A percentile compares a stretch with the other conserved stretches of the same genome.
These are phyloP conservation scores for Stenogyne calaminthoides DNA, from an alignment of 305 asterid genomes.

Conservation along the genomic window DNA sequence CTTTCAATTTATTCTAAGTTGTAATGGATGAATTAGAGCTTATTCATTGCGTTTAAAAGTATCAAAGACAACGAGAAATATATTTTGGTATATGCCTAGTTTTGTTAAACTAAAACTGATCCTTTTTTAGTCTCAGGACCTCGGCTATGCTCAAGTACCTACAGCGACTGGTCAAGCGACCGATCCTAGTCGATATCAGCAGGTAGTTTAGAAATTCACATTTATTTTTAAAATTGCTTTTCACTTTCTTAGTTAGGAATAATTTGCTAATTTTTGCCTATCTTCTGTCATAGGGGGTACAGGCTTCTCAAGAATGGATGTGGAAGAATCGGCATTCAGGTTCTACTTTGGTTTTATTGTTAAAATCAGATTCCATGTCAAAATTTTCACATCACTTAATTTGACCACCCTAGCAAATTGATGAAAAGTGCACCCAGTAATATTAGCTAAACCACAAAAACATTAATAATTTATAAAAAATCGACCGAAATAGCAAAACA, in stretches of 20 bases:
- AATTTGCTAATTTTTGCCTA: background rate
- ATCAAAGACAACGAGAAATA: background rate
- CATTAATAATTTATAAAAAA: background rate
- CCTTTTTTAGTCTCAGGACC: slow-evolving; percentile 47
- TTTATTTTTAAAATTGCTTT: slow-evolving; percentile 17
- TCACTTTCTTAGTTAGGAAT: background rate
- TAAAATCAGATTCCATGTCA: background rate
- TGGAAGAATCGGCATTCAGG: slow-evolving; percentile 57
- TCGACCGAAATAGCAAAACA: background rate
- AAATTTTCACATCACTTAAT: background rate
- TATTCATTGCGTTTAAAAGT: background rate
- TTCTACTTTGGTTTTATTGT: background rate
- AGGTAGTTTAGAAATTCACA: slow-evolving; percentile 40
- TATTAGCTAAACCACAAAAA: background rate
- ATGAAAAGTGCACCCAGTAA: background rate
- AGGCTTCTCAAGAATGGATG: slow-evolving; percentile 72
- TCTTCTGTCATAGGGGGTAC: slow-evolving; percentile 39
- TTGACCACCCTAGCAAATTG: background rate
- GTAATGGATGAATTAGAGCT: background rate
- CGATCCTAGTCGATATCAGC: slow-evolving; percentile 61
- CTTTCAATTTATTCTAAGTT: background rate
- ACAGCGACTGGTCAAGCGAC: slow-evolving; percentile 45
- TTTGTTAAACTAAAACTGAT: slow-evolving; percentile 18
- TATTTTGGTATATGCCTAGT: background rate
- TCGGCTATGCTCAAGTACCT: slow-evolving; percentile 50